Conservation (phyloP, 192 early-diverging fungal genomes). For the Backusella tarrabulga region DNA sequence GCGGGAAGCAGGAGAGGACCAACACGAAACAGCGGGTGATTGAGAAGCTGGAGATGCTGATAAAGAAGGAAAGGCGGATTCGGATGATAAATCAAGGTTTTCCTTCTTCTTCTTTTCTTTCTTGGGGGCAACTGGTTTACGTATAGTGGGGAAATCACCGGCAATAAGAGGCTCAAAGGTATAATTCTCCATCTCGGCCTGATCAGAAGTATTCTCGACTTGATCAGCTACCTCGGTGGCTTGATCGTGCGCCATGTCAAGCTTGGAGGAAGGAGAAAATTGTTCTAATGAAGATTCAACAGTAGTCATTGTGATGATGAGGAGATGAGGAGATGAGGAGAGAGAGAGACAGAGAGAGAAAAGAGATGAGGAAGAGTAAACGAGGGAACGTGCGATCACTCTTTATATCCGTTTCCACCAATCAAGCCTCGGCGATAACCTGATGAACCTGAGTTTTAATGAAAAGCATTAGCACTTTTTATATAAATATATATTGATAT, state of each 20-base stretch:
- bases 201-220: slow-evolving; percentile 16
- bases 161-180: slow-evolving; percentile 26
- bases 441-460: not conserved
- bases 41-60: slow-evolving; percentile 41
- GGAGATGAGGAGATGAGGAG: not conserved
- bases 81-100: slow-evolving; percentile 52
- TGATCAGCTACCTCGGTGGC: not conserved
- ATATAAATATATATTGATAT: no score
- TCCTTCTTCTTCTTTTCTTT: slow-evolving; percentile 10
- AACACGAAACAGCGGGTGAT: slow-evolving; percentile 32
- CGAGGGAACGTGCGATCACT: not conserved
- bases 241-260: slow-evolving; percentile 32
- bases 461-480: not conserved
- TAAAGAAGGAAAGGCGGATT: slow-evolving; percentile 77
- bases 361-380: not conserved
- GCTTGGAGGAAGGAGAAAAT: slow-evolving; percentile 32
- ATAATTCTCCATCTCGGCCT: slow-evolving; percentile 5
- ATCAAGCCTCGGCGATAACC: not conserved
- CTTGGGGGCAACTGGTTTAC: slow-evolving; percentile 4
- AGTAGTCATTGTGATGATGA: not conserved
- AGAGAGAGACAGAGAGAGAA: not conserved
- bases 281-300: slow-evolving; percentile 7
- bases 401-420: not conserved
- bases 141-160: slow-evolving; percentile 26
- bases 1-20: slow-evolving; percentile 44